A percentile compares a stretch with the other conserved stretches of the same genome.
Conservation (phyloP, 2,329 filamentous ascomycete genomes). For the Aspergillus ochraceoroseus region DNA sequence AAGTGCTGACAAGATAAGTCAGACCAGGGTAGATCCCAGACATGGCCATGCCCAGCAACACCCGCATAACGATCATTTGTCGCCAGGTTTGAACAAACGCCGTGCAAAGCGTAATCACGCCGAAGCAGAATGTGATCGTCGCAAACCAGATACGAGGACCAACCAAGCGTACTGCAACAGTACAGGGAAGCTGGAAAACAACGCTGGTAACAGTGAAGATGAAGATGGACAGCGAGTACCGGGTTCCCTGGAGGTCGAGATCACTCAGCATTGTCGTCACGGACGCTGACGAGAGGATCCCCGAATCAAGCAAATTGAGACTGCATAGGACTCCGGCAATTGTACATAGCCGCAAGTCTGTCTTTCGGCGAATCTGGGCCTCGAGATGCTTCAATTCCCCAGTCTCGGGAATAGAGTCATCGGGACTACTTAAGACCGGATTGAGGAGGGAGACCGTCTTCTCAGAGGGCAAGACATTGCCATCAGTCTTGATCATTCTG, state of each 20-base stretch:
- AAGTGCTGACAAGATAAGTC: slow-evolving; percentile 49
- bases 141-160: slow-evolving; percentile 62
- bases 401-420: slow-evolving; percentile 8
- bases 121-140: slow-evolving; percentile 56
- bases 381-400: slow-evolving; percentile 33
- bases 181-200: slow-evolving; percentile 63
- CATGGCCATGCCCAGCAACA: slow-evolving; percentile 62
- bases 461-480: not conserved
- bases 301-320: slow-evolving; percentile 64
- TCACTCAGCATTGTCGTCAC: slow-evolving; percentile 65
- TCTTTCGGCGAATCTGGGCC: slow-evolving; percentile 54
- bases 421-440: slow-evolving; percentile 1
- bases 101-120: slow-evolving; percentile 62
- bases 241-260: slow-evolving; percentile 58
- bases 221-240: slow-evolving; percentile 66
- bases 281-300: slow-evolving; percentile 64
- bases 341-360: slow-evolving; percentile 63
- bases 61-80: slow-evolving; percentile 63
- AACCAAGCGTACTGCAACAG: slow-evolving; percentile 60
- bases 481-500: slow-evolving; percentile 6
- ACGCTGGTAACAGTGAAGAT: slow-evolving; percentile 67
- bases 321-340: slow-evolving; percentile 67
- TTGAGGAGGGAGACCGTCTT: not conserved
- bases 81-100: slow-evolving; percentile 64
- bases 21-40: slow-evolving; percentile 45